Base-by-base conservation (phyloP, 1,139 yeast genomes). In the Wickerhamomyces sp. region DNA sequence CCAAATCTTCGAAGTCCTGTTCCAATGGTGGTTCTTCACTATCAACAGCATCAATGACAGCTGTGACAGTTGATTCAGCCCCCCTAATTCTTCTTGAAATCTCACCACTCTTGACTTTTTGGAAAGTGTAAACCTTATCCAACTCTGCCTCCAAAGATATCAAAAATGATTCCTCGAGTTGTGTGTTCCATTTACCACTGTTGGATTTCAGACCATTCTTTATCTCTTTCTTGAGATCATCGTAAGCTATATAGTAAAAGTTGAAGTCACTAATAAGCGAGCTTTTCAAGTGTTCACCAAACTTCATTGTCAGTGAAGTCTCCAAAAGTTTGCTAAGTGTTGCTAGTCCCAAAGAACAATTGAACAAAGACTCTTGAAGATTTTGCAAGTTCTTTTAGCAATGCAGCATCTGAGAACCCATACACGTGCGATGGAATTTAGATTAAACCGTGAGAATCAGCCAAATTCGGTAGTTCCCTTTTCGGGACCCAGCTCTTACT, bases 111-210 rank as follows among this genome's bases (percentile, higher is more conserved):
- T 88, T 89, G 38, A 89, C 87, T 55, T 78, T 82, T 51, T 93
- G 89, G 64, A 89, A 89, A 22, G 86, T 81, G 64, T 78, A 89
- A 16, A 89, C 95, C 64, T 89, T 89, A 59, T 87, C 96, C 54
- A 89, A 70, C 55, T 89, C 96, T 10, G 71, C 64, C 58, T 88
- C 96, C 43, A 89, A 64, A 11, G 72, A 69, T 26, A 75, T 72
- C 35, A 89, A 72, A 54, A 89, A 89, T 30, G 78, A 76, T 52
- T 88, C 95, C 58, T 89, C 97, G 39, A 81, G 66, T 32, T 73
- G 74, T 46, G 82, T 78, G 36, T 75, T 68, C 97, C 97, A 89
- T 30, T 57, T 51, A 37, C 64, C 63, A 36, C 70, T 70, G 44
- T 75, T 73, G 48, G 68, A 64, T 14, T 59, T 52, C 44, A 85